A percentile compares a stretch with the other conserved stretches of the same genome.
Conservation (phyloP, 192 early-diverging fungal genomes). For the Jimgerdemannia flammicorona region DNA sequence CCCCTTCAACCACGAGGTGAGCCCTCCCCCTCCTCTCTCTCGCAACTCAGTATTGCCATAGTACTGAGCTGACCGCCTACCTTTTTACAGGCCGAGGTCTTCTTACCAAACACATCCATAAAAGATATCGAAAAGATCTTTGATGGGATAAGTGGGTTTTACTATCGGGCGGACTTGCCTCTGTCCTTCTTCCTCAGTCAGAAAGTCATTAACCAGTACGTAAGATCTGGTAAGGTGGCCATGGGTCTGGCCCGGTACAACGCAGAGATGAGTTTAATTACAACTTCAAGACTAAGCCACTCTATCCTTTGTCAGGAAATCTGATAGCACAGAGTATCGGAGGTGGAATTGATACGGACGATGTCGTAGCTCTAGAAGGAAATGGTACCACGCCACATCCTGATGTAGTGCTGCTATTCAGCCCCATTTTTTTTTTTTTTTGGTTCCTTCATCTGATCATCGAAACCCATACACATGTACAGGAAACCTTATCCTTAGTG, state of each 20-base stretch:
- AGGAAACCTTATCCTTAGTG: constrained; percentile 36
- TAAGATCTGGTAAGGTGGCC: not conserved
- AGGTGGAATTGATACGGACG: not conserved
- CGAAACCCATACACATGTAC: not conserved
- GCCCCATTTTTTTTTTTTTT: no score
- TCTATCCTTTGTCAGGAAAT: not conserved
- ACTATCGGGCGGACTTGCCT: not conserved
- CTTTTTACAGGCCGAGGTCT: not conserved
- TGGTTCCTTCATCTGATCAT: not conserved
- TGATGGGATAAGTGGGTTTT: not conserved
- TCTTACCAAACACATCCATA: not conserved
- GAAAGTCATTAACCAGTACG: not conserved
- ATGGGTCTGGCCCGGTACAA: not conserved
- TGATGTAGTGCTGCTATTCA: no score
- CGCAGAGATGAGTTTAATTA: no score
- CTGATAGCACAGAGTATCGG: not conserved
- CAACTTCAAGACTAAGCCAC: not conserved
- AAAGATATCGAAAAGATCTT: not conserved
- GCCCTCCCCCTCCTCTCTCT: not conserved
- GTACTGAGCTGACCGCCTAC: not conserved
- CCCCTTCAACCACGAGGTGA: not conserved
- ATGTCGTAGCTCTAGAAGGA: not conserved
- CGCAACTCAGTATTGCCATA: not conserved
- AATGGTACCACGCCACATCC: not conserved
- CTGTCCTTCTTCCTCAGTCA: not conserved